Percentiles rank a stretch among this genome's conserved stretches.
phyloP scores from a whole-genome alignment of 768 basidiomycete genomes.

The Trametes punicea region DNA sequence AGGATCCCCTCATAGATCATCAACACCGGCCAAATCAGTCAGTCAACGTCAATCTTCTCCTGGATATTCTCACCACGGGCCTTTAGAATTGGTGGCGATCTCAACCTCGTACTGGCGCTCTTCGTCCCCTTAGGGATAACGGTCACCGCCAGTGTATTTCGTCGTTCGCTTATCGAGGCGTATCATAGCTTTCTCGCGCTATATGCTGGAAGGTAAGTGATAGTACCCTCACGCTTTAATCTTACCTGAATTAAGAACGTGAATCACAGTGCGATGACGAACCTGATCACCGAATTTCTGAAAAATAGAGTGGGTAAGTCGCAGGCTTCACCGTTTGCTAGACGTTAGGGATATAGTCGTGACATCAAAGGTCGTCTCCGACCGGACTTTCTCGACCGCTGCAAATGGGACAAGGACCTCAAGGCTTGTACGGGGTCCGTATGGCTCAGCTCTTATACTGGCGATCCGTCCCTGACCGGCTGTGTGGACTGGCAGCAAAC shows the following conservation, averaged over 20 bases:
- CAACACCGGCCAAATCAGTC: constrained; percentile 51
- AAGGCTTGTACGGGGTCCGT: constrained; percentile 54
- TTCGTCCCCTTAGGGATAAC: constrained; percentile 44
- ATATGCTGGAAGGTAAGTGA: constrained; percentile 35
- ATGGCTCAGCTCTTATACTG: neutral
- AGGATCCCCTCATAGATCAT: constrained; percentile 54
- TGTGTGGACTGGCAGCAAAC: constrained; percentile 25
- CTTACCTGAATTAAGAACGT: neutral
- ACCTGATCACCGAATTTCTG: constrained; percentile 46
- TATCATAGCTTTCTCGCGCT: constrained; percentile 60
- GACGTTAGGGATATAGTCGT: neutral
- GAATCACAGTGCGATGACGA: constrained; percentile 40
- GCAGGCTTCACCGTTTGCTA: too few relatives aligned
- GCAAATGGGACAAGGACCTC: constrained; percentile 51
- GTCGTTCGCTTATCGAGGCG: constrained; percentile 46
- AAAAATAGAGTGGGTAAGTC: constrained; percentile 57
- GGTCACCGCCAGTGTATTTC: constrained; percentile 35
- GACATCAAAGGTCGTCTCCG: constrained; percentile 43
- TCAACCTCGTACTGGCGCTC: constrained; percentile 48
- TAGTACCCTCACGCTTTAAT: neutral
- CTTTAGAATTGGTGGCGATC: constrained; percentile 44
- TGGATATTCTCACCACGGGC: neutral
- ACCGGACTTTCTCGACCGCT: constrained; percentile 65
- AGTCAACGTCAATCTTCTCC: neutral
- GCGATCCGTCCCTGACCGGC: neutral